Evolutionary conservation across 441 rosid species (phyloP).

Genomic region (Mallotus repandus): DNA sequence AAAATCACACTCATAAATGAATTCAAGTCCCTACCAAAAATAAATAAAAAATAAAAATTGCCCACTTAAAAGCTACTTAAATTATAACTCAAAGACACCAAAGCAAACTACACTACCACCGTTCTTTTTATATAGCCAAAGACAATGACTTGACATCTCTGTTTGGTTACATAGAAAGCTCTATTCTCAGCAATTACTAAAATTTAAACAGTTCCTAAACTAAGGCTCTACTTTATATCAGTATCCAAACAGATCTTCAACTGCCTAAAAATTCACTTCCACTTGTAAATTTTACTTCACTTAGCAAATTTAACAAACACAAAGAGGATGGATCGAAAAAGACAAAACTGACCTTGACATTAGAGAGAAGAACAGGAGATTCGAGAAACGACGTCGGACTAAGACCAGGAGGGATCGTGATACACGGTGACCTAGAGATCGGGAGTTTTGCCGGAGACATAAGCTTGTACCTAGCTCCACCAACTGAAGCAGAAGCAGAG

Average conservation of each 20-base stretch:
- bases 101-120: slow-evolving; percentile 20
- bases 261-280: no score
- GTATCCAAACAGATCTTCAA: slow-evolving; percentile 27
- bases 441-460: slow-evolving; percentile 97
- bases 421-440: slow-evolving; percentile 77
- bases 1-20: slow-evolving; percentile 28
- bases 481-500: slow-evolving; percentile 15
- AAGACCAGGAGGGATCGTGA: slow-evolving; percentile 79
- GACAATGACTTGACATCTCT: background rate
- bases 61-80: slow-evolving; percentile 35
- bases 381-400: slow-evolving; percentile 92
- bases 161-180: slow-evolving; percentile 8
- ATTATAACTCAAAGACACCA: slow-evolving; percentile 27
- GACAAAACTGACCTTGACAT: slow-evolving; percentile 62
- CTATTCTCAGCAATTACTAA: slow-evolving; percentile 11
- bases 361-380: slow-evolving; percentile 91
- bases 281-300: no score
- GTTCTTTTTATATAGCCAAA: slow-evolving; percentile 12
- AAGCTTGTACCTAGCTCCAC: slow-evolving; percentile 85
- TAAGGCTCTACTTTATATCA: background rate
- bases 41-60: background rate
- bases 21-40: slow-evolving; percentile 18
- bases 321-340: background rate
- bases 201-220: slow-evolving; percentile 4
- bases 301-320: no score